Evolutionary conservation across 805 yeast genomes (phyloP).

Genomic region (Ogataea siamensis): DNA sequence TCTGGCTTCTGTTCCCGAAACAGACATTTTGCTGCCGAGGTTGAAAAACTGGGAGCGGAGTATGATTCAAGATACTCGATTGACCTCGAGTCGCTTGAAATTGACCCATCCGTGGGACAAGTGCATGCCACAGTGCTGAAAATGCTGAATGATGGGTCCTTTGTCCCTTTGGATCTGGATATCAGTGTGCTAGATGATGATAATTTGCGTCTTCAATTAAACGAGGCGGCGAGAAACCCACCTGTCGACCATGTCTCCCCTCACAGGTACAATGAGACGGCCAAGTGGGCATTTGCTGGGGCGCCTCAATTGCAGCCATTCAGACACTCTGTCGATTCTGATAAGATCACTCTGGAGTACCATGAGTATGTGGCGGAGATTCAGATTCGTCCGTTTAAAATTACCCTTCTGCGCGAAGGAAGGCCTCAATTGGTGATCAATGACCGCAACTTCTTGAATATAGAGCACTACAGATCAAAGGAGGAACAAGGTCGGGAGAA

Average conservation of each 20-base stretch:
- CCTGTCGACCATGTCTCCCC: slow-evolving; percentile 26
- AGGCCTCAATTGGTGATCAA: slow-evolving; percentile 57
- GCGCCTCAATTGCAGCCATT: slow-evolving; percentile 26
- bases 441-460: slow-evolving; percentile 65
- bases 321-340: slow-evolving; percentile 23
- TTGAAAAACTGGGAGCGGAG: slow-evolving; percentile 24
- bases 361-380: slow-evolving; percentile 49
- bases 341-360: slow-evolving; percentile 30
- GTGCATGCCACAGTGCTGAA: slow-evolving; percentile 51
- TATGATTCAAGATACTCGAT: slow-evolving; percentile 41
- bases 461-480: slow-evolving; percentile 73
- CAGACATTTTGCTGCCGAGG: slow-evolving; percentile 56
- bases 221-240: slow-evolving; percentile 52
- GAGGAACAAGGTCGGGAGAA: slow-evolving; percentile 37
- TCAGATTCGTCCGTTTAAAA: slow-evolving; percentile 45
- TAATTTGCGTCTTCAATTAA: slow-evolving; percentile 59
- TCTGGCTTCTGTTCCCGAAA: slow-evolving; percentile 85
- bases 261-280: slow-evolving; percentile 60
- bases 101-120: slow-evolving; percentile 30
- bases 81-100: slow-evolving; percentile 35
- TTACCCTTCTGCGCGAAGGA: slow-evolving; percentile 47
- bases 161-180: slow-evolving; percentile 51
- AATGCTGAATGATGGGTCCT: slow-evolving; percentile 37
- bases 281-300: slow-evolving; percentile 52
- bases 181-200: slow-evolving; percentile 56